phyloP scores from a whole-genome alignment of 805 yeast species.

The Candida dendrica region DNA sequence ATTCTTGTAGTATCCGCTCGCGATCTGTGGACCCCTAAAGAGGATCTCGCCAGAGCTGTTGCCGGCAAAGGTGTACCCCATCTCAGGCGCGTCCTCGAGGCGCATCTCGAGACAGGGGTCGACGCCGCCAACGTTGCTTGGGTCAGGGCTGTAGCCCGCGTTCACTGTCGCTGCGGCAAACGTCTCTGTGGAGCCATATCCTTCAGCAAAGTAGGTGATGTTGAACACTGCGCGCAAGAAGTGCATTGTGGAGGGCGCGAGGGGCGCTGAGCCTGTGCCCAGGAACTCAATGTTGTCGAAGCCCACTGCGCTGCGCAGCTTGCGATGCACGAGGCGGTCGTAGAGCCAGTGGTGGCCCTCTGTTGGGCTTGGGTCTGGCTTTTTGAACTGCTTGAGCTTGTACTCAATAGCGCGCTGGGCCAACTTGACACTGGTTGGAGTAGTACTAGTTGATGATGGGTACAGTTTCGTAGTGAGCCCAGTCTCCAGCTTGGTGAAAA shows the following conservation, averaged over 20 bases:
- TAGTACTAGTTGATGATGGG: conserved; percentile 3
- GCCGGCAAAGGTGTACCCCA: conserved; percentile 43
- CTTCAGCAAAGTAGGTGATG: conserved; percentile 36
- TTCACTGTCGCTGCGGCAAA: conserved; percentile 38
- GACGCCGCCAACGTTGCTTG: conserved; percentile 34
- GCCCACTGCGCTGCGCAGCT: conserved; percentile 26
- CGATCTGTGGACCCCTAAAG: conserved; percentile 46
- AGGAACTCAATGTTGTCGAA: conserved; percentile 26
- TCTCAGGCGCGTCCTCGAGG: conserved; percentile 35
- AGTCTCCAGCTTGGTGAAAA: conserved; percentile 45
- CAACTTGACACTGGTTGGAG: too few species aligned
- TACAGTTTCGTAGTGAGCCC: conserved; percentile 34
- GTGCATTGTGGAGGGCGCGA: conserved; percentile 44
- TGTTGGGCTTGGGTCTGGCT: conserved; percentile 3
- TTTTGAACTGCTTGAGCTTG: background rate
- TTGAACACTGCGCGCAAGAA: conserved; percentile 47
- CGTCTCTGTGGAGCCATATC: conserved; percentile 50
- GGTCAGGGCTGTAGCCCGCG: conserved; percentile 27
- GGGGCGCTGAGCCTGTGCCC: conserved; percentile 53
- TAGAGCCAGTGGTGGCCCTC: conserved; percentile 14
- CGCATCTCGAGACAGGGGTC: conserved; percentile 39
- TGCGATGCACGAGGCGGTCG: conserved; percentile 28
- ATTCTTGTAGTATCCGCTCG: conserved; percentile 16
- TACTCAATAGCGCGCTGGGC: background rate
- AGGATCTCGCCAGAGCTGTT: conserved; percentile 44